These are phyloP conservation scores for Bullera alba DNA, from an alignment of 768 basidiomycete species.

Conservation along the genomic window DNA sequence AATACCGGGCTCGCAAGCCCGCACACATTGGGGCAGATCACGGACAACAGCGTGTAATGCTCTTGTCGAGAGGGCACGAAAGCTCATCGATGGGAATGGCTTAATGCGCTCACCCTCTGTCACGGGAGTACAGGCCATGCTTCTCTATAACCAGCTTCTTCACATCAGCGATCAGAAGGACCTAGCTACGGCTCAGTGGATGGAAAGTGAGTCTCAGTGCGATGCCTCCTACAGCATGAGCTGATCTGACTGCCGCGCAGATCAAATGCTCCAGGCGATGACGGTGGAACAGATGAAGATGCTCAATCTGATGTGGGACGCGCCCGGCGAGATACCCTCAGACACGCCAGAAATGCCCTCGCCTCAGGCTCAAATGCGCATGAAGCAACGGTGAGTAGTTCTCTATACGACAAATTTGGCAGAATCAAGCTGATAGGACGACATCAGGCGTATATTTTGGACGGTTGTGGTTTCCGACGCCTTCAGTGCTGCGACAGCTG, in stretches of 20 bases:
- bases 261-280: conserved; percentile 13
- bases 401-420: background rate
- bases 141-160: conserved; percentile 15
- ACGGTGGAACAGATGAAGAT: conserved; percentile 26
- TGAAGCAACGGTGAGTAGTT: conserved; percentile 20
- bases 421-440: background rate
- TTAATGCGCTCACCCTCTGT: conserved; percentile 15
- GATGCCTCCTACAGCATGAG: background rate
- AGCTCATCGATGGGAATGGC: conserved; percentile 16
- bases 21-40: conserved; percentile 25
- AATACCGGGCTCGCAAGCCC: conserved; percentile 23
- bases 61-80: conserved; percentile 12
- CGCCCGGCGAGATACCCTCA: conserved; percentile 8
- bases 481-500: conserved; percentile 17
- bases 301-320: conserved; percentile 22
- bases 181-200: conserved; percentile 10
- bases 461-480: conserved; percentile 16
- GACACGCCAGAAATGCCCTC: conserved; percentile 11
- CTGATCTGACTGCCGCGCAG: conserved; percentile 6
- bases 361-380: conserved; percentile 7
- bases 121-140: conserved; percentile 25
- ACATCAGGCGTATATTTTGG: conserved; percentile 21
- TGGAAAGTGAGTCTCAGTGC: conserved; percentile 15
- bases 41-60: conserved; percentile 20
- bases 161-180: conserved; percentile 15